Conservation (phyloP, 176 grass and related monocot species). For the Avena eriantha region DNA sequence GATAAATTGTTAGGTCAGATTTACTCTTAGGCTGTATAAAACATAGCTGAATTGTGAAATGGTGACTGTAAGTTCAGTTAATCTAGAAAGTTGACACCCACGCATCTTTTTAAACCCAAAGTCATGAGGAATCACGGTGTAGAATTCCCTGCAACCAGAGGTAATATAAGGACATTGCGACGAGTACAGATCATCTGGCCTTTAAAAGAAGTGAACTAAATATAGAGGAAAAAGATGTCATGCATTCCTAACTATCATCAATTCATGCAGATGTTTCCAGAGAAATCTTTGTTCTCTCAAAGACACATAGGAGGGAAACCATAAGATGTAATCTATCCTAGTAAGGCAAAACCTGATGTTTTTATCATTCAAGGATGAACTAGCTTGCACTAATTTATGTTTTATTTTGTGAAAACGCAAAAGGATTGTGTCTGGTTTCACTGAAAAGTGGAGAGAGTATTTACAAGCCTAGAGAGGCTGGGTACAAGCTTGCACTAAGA, state of each 20-base stretch:
- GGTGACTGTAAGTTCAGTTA: constrained; percentile 1
- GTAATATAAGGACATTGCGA: constrained; percentile 26
- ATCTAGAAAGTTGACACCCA: constrained; percentile 58
- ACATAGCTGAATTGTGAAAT: constrained; percentile 28
- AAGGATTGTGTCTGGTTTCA: neutral
- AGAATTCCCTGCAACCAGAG: constrained; percentile 57
- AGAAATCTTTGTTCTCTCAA: constrained; percentile 24
- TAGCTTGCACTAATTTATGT: constrained; percentile 8
- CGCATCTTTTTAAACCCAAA: constrained; percentile 94
- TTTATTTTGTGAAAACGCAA: too few relatives aligned
- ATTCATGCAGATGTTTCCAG: constrained; percentile 30
- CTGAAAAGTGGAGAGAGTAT: neutral
- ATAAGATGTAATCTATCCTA: constrained; percentile 9
- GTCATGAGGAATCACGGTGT: constrained; percentile 97
- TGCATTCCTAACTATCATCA: neutral
- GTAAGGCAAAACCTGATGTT: neutral
- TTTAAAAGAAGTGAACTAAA: neutral
- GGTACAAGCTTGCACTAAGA: constrained; percentile 11
- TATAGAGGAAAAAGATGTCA: constrained; percentile 1
- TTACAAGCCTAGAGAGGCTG: too few relatives aligned
- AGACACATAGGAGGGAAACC: constrained; percentile 6
- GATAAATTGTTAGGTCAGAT: constrained; percentile 38
- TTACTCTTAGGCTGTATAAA: constrained; percentile 36
- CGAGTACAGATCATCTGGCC: neutral
- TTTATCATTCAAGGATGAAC: neutral